These are phyloP conservation scores for Tolypocladium paradoxum DNA, from an alignment of 2,329 filamentous ascomycete species.

Conservation along the genomic window DNA sequence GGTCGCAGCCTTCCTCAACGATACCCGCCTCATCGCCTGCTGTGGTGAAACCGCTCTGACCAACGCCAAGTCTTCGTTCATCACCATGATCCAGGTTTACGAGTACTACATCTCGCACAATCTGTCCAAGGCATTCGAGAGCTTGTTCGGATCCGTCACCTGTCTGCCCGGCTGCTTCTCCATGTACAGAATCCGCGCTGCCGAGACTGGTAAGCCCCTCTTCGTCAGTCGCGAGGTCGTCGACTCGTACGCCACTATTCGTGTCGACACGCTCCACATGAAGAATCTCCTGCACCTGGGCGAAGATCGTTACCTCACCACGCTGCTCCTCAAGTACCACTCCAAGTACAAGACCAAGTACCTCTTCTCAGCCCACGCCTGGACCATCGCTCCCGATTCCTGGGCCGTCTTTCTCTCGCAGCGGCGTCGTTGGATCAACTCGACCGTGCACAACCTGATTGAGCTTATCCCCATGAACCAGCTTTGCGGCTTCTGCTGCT, in stretches of 20 bases:
- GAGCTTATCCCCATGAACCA: slow-evolving; percentile 89
- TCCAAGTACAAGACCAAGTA: slow-evolving; percentile 98
- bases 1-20: slow-evolving; percentile 80
- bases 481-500: slow-evolving; percentile 98
- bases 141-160: slow-evolving; percentile 91
- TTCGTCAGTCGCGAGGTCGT: slow-evolving; percentile 92
- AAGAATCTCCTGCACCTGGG: slow-evolving; percentile 95
- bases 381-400: slow-evolving; percentile 92
- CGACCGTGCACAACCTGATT: slow-evolving; percentile 92
- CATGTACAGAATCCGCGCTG: slow-evolving; percentile 95
- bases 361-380: slow-evolving; percentile 81
- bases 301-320: slow-evolving; percentile 96
- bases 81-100: slow-evolving; percentile 99
- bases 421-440: slow-evolving; percentile 99
- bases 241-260: slow-evolving; percentile 79
- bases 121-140: slow-evolving; percentile 92
- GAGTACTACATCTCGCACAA: slow-evolving; percentile 99
- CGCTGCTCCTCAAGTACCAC: slow-evolving; percentile 84
- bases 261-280: slow-evolving; percentile 96
- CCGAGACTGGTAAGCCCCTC: slow-evolving; percentile 87
- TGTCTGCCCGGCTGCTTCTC: slow-evolving; percentile 98
- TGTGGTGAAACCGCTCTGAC: slow-evolving; percentile 91
- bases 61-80: slow-evolving; percentile 85
- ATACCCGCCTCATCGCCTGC: slow-evolving; percentile 84
- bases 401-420: slow-evolving; percentile 95